Conservation (phyloP, 2,329 filamentous ascomycete species). For the Aspergillus nomiae region DNA sequence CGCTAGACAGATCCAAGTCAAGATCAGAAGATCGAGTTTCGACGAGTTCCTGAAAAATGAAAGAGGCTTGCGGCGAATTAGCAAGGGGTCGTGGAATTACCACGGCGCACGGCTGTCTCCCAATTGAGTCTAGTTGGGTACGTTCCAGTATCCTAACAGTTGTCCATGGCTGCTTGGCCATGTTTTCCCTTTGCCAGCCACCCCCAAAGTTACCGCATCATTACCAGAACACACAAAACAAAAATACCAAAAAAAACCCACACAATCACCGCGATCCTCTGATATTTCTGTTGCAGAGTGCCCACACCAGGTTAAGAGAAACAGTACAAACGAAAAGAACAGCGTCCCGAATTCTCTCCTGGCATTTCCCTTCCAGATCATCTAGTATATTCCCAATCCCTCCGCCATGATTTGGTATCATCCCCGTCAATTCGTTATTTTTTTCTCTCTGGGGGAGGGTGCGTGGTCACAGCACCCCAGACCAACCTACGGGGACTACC, state of each 20-base stretch:
- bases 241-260: neutral
- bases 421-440: neutral
- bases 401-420: neutral
- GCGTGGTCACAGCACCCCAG: neutral
- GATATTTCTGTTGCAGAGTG: neutral
- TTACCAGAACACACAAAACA: neutral
- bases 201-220: conserved; percentile 12
- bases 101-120: neutral
- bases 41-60: conserved; percentile 18
- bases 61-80: conserved; percentile 6
- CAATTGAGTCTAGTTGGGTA: neutral
- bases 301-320: neutral
- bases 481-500: neutral
- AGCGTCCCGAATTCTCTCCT: neutral
- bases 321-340: neutral
- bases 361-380: neutral
- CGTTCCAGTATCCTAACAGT: neutral
- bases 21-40: conserved; percentile 26
- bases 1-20: conserved; percentile 29
- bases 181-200: neutral
- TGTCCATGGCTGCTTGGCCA: neutral
- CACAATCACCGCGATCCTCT: neutral
- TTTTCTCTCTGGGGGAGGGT: neutral
- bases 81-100: conserved; percentile 5
- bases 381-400: no score